Percentiles rank a stretch among this genome's conserved stretches.
phyloP scores from a whole-genome alignment of 345 rosid genomes.

The Cochlearia excelsa region DNA sequence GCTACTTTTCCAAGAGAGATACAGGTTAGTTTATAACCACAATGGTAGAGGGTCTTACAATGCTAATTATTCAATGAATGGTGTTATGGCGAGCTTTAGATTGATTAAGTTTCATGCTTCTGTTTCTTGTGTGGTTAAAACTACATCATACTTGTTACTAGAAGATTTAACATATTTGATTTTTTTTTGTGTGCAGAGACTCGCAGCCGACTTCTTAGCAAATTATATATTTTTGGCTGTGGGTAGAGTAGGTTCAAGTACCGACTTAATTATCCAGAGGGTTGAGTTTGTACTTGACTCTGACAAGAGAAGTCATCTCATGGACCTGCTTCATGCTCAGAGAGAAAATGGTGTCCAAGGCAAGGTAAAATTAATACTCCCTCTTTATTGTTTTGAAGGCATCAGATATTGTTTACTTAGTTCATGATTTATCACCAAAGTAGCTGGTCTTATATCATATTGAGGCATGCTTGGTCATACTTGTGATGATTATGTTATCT shows the following conservation, averaged over 20 bases:
- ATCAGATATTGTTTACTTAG: not conserved
- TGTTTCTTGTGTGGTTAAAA: slow-evolving; percentile 2
- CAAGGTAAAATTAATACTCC: slow-evolving; percentile 49
- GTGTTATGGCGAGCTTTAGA: slow-evolving; percentile 14
- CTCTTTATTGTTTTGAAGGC: no score
- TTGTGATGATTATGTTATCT: slow-evolving; percentile 22
- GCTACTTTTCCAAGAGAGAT: slow-evolving; percentile 97
- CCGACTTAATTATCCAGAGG: slow-evolving; percentile 95
- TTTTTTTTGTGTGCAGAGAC: slow-evolving; percentile 61
- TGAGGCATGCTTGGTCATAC: not conserved
- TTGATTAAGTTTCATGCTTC: slow-evolving; percentile 3
- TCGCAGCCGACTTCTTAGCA: slow-evolving; percentile 85
- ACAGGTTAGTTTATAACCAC: slow-evolving; percentile 50
- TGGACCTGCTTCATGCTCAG: slow-evolving; percentile 99
- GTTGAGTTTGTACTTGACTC: slow-evolving; percentile 91
- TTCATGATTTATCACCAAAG: slow-evolving; percentile 2
- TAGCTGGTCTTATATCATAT: slow-evolving; percentile 6
- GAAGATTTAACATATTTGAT: slow-evolving; percentile 13
- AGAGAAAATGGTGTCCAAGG: slow-evolving; percentile 67
- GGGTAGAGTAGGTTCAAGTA: slow-evolving; percentile 98
- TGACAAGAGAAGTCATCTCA: slow-evolving; percentile 98
- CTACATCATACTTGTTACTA: slow-evolving; percentile 8
- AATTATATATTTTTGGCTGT: slow-evolving; percentile 88
- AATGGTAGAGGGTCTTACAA: no score
- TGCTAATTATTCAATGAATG: not conserved